These are phyloP conservation scores for Stylosanthes scabra DNA, from an alignment of 331 rosid species.

Conservation along the genomic window DNA sequence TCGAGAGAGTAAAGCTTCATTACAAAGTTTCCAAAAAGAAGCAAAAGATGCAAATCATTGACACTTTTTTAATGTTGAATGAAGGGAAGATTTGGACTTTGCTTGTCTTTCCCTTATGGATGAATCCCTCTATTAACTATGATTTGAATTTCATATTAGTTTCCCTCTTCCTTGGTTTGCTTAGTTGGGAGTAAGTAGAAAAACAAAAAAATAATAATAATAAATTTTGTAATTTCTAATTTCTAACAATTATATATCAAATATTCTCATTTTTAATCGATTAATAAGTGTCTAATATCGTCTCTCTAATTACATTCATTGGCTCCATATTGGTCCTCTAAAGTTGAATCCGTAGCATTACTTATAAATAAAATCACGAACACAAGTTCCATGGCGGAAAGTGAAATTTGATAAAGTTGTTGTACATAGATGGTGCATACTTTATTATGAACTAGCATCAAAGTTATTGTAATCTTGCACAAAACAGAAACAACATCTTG, in stretches of 20 bases:
- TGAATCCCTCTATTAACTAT: background rate
- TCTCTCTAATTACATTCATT: too few species aligned
- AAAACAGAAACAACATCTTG: background rate
- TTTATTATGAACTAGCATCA: background rate
- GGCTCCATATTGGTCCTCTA: too few species aligned
- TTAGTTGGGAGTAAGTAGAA: background rate
- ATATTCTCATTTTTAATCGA: too few species aligned
- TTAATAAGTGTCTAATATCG: too few species aligned
- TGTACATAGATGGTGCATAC: conserved; percentile 11
- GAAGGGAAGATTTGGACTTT: conserved; percentile 2
- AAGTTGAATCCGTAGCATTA: too few species aligned
- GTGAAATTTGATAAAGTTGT: background rate
- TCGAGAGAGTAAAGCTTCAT: conserved; percentile 28
- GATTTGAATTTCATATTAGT: conserved; percentile 1
- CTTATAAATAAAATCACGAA: conserved; percentile 3
- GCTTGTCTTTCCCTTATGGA: conserved; percentile 24
- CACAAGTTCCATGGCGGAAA: background rate
- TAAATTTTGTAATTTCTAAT: background rate
- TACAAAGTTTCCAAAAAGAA: conserved; percentile 30
- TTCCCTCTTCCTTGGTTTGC: background rate
- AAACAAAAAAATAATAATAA: background rate
- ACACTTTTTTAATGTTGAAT: background rate
- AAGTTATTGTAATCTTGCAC: background rate
- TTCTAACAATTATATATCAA: background rate
- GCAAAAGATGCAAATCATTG: conserved; percentile 20